Evolutionary conservation across 768 basidiomycete genomes (phyloP), one percentile per base, ranked within the genome.

Genomic region (Leccinum longicurvipes): DNA sequence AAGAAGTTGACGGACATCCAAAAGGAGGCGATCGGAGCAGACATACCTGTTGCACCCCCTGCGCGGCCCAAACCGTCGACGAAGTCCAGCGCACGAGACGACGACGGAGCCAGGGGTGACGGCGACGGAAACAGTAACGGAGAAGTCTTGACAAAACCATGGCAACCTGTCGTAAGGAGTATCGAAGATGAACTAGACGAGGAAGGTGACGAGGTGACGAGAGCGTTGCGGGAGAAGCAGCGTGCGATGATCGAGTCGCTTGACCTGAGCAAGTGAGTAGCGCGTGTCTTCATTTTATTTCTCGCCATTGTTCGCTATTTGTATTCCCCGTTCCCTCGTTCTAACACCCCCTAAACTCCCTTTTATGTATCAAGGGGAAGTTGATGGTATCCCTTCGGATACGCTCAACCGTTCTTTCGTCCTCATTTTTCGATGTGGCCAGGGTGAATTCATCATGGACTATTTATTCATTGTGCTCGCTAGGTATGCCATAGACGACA

Each of bases 241-340:
- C 79, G 87, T 23, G 88, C 89, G 71, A 84, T 98, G 79, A 85
- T 98, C 48, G 85, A 92, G 60, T 82, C 90, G 21, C 79, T 99
- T 28, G 93, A 98, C 74, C 73, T 98, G 57, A 83, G 79, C 73
- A 87, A 88, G 93, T 98, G 67, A 81, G 91, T 79, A 46, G 36
- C n/a, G 17, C 39, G 19, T 19, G 6, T 11, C 39, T 19, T 12
- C 10, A 11, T 19, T 10, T 5, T 11, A 11, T 19, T 11, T 12
- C 5, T 41, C 5, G 19, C n/a, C 19, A 41, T 41, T 19, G 39
- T 41, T 31, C 31, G 31, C 31, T 31, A 31, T 12, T 31, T 31
- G 31, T 31, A 31, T 31, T 5, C 5, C 31, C 31, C 11, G 29
- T 36, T n/a, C n/a, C 36, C 36, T 39, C 36, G 36, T n/a, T 17